These are phyloP conservation scores for Tylopilus subfusipes DNA, from an alignment of 768 basidiomycete species.

Conservation along the genomic window DNA sequence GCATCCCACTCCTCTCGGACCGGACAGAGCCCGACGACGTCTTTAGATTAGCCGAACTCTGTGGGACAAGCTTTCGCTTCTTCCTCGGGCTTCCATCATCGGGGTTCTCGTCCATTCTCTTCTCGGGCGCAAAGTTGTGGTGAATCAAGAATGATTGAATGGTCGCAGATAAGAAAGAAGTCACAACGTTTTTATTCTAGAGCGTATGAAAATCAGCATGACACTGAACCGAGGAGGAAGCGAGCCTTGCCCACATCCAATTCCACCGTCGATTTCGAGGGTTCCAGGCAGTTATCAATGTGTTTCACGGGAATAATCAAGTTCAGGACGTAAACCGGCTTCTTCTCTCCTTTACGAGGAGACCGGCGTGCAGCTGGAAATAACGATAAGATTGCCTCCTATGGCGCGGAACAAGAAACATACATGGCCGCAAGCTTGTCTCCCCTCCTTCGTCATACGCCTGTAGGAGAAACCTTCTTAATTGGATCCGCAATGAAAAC, in stretches of 20 bases:
- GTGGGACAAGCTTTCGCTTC: conserved; percentile 42
- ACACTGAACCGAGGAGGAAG: conserved; percentile 10
- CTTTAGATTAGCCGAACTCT: conserved; percentile 7
- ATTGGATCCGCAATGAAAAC: neutral
- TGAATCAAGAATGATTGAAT: conserved; percentile 60
- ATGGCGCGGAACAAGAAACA: conserved; percentile 10
- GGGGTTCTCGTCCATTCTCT: conserved; percentile 8
- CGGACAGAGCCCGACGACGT: conserved; percentile 1
- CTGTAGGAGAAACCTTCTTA: conserved; percentile 35
- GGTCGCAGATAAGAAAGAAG: conserved; percentile 52
- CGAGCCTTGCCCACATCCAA: conserved; percentile 50
- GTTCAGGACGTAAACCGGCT: conserved; percentile 81
- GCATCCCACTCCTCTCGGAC: conserved; percentile 8
- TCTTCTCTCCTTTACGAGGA: conserved; percentile 74
- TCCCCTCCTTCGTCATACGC: conserved; percentile 67
- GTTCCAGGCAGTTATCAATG: conserved; percentile 78
- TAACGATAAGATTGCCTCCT: conserved; percentile 9
- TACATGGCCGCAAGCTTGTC: conserved; percentile 28
- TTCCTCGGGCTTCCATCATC: conserved; percentile 43
- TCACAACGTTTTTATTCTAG: conserved; percentile 59
- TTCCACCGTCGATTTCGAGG: conserved; percentile 65
- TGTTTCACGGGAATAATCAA: conserved; percentile 60
- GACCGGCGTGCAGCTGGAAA: conserved; percentile 58
- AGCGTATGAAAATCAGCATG: conserved; percentile 7
- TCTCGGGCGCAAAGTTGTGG: conserved; percentile 51